These are phyloP conservation scores for Pisolithus albus DNA, from an alignment of 768 basidiomycete genomes.

Conservation along the genomic window DNA sequence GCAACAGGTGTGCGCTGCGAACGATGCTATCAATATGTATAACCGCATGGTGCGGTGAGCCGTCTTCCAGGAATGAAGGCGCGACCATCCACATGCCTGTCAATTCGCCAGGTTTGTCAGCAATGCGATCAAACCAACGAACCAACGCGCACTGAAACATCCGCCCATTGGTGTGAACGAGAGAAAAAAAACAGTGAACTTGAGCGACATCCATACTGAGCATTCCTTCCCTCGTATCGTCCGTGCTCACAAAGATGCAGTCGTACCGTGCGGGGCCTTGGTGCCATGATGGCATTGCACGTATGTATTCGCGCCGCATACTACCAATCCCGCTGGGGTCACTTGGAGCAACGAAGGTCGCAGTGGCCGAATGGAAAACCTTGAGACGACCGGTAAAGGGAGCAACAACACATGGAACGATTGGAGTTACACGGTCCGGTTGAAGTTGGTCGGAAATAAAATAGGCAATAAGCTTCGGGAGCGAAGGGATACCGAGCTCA, in stretches of 20 bases:
- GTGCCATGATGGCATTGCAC: constrained; percentile 23
- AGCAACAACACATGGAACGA: neutral
- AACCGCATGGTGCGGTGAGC: constrained; percentile 1
- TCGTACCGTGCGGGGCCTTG: constrained; percentile 21
- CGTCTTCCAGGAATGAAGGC: constrained; percentile 6
- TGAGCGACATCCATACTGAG: constrained; percentile 19
- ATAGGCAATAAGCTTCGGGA: neutral
- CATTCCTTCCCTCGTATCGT: constrained; percentile 17
- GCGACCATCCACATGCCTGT: constrained; percentile 19
- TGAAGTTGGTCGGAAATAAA: neutral
- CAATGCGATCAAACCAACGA: constrained; percentile 12
- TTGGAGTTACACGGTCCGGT: no score
- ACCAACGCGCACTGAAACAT: constrained; percentile 10
- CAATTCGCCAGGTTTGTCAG: constrained; percentile 8
- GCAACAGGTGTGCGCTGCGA: constrained; percentile 17
- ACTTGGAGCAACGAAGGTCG: neutral
- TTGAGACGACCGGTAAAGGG: neutral
- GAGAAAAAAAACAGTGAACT: constrained; percentile 20
- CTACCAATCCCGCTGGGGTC: constrained; percentile 8
- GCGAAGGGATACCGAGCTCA: neutral
- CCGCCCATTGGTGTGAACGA: neutral
- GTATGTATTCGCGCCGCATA: constrained; percentile 26
- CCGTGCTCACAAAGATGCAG: constrained; percentile 21
- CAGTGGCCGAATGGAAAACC: neutral
- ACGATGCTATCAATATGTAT: constrained; percentile 13